Percentiles rank a stretch among this genome's conserved stretches.
phyloP scores from a whole-genome alignment of 257 asterid genomes.

The Paraleonurus japonicus region DNA sequence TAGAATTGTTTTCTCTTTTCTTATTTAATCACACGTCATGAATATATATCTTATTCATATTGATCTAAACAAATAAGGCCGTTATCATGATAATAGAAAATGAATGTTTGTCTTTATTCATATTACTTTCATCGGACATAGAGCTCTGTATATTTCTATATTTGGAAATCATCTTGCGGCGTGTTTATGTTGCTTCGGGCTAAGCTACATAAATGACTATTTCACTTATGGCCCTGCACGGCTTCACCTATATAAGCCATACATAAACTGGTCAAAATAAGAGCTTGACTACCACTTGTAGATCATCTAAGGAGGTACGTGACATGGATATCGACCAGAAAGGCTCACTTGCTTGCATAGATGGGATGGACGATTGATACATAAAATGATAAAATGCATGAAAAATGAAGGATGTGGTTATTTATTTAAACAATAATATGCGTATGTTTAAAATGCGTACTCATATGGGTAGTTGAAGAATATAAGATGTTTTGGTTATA shows the following conservation, averaged over 20 bases:
- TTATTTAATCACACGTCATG: background rate
- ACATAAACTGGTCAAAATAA: background rate
- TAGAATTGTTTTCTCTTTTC: background rate
- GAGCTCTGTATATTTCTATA: background rate
- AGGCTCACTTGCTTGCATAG: background rate
- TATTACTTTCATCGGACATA: background rate
- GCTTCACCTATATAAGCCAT: background rate
- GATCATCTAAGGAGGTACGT: background rate
- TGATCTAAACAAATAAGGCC: background rate
- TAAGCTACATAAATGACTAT: too few species aligned
- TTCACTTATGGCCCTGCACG: background rate
- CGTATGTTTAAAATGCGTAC: too few species aligned
- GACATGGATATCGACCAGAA: background rate
- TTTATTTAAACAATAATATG: background rate
- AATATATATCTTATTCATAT: background rate
- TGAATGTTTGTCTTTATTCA: background rate
- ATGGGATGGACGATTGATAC: background rate
- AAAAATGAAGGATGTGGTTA: background rate
- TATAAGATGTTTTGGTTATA: background rate
- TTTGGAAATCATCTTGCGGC: background rate
- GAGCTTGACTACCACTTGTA: too few species aligned
- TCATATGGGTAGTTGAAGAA: background rate
- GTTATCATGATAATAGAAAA: background rate
- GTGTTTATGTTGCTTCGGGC: background rate
- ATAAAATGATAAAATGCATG: background rate